phyloP scores from a whole-genome alignment of 2,329 filamentous ascomycete species.

The Penicillium sp. region DNA sequence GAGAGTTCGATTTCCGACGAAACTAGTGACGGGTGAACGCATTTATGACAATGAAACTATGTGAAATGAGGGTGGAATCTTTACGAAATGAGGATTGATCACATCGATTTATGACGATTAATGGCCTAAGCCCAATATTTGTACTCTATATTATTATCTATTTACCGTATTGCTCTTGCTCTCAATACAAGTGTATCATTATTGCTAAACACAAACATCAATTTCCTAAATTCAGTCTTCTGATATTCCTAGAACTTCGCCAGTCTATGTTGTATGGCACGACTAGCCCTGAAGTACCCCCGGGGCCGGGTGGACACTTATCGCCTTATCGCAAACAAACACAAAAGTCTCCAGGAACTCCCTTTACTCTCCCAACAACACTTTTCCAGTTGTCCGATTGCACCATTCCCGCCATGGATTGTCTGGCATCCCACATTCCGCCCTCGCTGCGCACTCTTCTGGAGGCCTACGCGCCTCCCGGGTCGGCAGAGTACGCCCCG shows the following conservation, averaged over 20 bases:
- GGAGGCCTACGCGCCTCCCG: conserved; percentile 16
- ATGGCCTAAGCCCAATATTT: not conserved
- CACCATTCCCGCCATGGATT: conserved; percentile 27
- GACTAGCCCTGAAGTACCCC: not conserved
- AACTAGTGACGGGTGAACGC: conserved; percentile 3
- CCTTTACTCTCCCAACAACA: conserved; percentile 41
- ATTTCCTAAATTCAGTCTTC: not conserved
- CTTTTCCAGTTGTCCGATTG: conserved; percentile 17
- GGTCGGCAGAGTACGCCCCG: conserved; percentile 23
- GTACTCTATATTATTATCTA: not conserved
- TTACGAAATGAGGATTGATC: not conserved
- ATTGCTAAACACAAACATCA: not conserved
- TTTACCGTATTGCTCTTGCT: not conserved
- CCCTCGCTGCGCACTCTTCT: conserved; percentile 22
- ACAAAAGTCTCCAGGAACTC: conserved; percentile 17
- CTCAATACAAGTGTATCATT: not conserved
- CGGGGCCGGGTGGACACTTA: not conserved
- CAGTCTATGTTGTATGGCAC: not conserved
- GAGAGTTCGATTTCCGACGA: not conserved
- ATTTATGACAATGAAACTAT: not conserved
- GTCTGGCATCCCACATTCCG: conserved; percentile 24
- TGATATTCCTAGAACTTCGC: not conserved
- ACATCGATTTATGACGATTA: not conserved
- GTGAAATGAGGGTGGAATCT: not conserved
- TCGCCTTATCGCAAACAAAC: conserved; percentile 17